A percentile compares a stretch with the other conserved stretches of the same genome.
phyloP scores from a whole-genome alignment of 1,284 basidiomycete genomes.

The Boletus calvinii region DNA sequence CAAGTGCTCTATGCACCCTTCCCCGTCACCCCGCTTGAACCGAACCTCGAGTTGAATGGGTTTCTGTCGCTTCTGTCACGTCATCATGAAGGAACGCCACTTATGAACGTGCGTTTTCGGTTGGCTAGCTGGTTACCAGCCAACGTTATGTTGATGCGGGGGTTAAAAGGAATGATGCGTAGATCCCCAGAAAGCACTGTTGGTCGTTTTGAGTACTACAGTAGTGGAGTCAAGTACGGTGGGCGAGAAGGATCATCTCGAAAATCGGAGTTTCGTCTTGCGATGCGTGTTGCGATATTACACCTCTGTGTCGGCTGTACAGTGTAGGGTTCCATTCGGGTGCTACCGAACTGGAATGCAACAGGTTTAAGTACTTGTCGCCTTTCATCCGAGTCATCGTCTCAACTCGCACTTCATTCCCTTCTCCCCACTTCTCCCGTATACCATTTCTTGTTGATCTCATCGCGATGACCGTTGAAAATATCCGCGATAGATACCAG shows the following conservation, averaged over 20 bases:
- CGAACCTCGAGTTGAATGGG: not conserved
- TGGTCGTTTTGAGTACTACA: too few relatives aligned
- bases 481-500: constrained; percentile 62
- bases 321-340: constrained; percentile 18
- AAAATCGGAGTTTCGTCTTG: too few relatives aligned
- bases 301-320: constrained; percentile 4
- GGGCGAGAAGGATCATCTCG: too few relatives aligned
- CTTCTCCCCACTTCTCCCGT: constrained; percentile 6
- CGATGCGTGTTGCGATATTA: not conserved
- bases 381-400: not conserved
- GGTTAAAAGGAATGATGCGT: not conserved
- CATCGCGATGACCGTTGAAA: constrained; percentile 45
- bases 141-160: not conserved
- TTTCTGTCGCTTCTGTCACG: not conserved
- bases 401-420: too few relatives aligned
- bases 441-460: constrained; percentile 13
- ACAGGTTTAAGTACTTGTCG: constrained; percentile 22
- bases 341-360: constrained; percentile 21
- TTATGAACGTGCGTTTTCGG: not conserved
- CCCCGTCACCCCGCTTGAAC: not conserved
- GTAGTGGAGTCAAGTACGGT: too few relatives aligned
- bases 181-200: not conserved
- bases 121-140: not conserved
- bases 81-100: not conserved
- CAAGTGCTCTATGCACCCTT: not conserved